Percentiles rank a stretch among this genome's conserved stretches.
These are phyloP conservation scores for Leccinum pachyderme DNA, from an alignment of 1,284 basidiomycete genomes.

Conservation along the genomic window DNA sequence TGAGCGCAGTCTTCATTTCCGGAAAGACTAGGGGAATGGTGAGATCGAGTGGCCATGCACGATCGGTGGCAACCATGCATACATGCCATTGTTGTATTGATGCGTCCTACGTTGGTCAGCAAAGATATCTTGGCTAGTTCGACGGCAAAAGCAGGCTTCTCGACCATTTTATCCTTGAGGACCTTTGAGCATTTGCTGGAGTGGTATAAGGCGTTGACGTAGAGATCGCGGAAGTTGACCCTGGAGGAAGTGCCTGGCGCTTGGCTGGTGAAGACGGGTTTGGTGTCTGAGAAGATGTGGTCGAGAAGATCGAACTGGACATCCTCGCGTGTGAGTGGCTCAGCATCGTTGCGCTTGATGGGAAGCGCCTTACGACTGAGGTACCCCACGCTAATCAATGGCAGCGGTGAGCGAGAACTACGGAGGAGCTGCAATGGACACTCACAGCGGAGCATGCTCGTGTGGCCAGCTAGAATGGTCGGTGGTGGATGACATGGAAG, in stretches of 20 bases:
- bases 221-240: conserved; percentile 81
- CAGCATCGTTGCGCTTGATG: conserved; percentile 75
- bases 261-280: conserved; percentile 70
- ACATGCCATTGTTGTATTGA: conserved; percentile 95
- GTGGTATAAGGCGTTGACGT: conserved; percentile 76
- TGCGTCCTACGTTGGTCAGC: conserved; percentile 88
- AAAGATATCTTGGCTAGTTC: conserved; percentile 85
- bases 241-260: conserved; percentile 45
- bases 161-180: conserved; percentile 81
- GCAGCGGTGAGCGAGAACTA: conserved; percentile 17
- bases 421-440: conserved; percentile 11
- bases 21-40: conserved; percentile 44
- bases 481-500: conserved; percentile 46
- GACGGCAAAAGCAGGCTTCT: conserved; percentile 74
- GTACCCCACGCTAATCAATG: conserved; percentile 54
- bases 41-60: conserved; percentile 16
- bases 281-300: conserved; percentile 71
- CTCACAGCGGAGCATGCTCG: conserved; percentile 44
- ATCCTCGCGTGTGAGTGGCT: conserved; percentile 76
- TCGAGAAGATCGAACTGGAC: conserved; percentile 84
- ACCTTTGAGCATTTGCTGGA: conserved; percentile 85
- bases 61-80: conserved; percentile 20
- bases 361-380: conserved; percentile 70
- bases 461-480: conserved; percentile 40
- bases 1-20: conserved; percentile 68